phyloP scores from a whole-genome alignment of 2,329 filamentous ascomycete genomes.

The Camptophora hylomeconis region DNA sequence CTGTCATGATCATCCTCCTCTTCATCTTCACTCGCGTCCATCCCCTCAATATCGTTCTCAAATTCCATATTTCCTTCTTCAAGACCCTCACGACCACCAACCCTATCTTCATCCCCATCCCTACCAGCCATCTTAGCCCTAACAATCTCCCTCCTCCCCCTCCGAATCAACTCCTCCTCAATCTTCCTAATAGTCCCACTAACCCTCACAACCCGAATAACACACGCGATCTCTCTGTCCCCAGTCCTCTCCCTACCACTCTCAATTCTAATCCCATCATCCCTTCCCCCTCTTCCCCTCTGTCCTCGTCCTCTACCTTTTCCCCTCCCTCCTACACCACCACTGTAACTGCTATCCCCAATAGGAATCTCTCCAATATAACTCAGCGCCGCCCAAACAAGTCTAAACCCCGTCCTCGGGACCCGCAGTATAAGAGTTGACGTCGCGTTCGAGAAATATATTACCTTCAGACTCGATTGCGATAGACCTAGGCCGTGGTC shows the following conservation, averaged over 20 bases:
- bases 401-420: slow-evolving; percentile 65
- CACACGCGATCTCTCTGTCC: too few relatives aligned
- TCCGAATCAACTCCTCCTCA: slow-evolving; percentile 75
- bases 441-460: slow-evolving; percentile 85
- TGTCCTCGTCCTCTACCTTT: slow-evolving; percentile 5
- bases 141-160: slow-evolving; percentile 59
- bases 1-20: slow-evolving; percentile 35
- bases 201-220: slow-evolving; percentile 73
- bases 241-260: too few relatives aligned
- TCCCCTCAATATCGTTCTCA: slow-evolving; percentile 1
- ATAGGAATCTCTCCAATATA: slow-evolving; percentile 64
- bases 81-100: slow-evolving; percentile 1
- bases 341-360: too few relatives aligned
- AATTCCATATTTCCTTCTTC: slow-evolving; percentile 1
- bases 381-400: slow-evolving; percentile 82
- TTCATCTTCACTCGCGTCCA: slow-evolving; percentile 34
- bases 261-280: too few relatives aligned
- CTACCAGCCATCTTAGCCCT: slow-evolving; percentile 12
- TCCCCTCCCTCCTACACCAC: slow-evolving; percentile 38
- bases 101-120: slow-evolving; percentile 21
- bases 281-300: slow-evolving; percentile 14
- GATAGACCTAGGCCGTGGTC: slow-evolving; percentile 59
- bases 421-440: slow-evolving; percentile 86
- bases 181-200: slow-evolving; percentile 87
- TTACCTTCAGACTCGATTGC: slow-evolving; percentile 44